Conservation (phyloP, 495 filamentous ascomycete species). For the Neurospora discreta region DNA sequence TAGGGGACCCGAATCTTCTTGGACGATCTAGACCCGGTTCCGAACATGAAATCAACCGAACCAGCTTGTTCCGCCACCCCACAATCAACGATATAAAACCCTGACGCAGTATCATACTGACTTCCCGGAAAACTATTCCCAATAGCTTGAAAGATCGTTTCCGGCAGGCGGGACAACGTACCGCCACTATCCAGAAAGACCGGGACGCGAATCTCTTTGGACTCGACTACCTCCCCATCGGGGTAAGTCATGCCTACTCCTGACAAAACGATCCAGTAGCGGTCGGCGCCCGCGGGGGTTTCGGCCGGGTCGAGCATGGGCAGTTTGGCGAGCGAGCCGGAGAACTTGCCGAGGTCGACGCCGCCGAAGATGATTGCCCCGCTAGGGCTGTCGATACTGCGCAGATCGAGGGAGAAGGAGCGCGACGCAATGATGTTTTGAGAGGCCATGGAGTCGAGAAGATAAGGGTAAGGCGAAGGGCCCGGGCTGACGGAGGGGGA, state of each 20-base stretch:
- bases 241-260: constrained; percentile 17
- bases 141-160: constrained; percentile 16
- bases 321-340: constrained; percentile 42
- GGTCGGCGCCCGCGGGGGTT: constrained; percentile 19
- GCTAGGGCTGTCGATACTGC: constrained; percentile 30
- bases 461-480: constrained; percentile 45
- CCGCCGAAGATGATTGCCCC: constrained; percentile 76
- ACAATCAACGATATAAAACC: constrained; percentile 50
- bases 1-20: constrained; percentile 47
- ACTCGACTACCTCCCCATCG: constrained; percentile 9
- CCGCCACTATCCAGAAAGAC: constrained; percentile 23
- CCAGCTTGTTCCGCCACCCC: constrained; percentile 34
- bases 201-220: constrained; percentile 10
- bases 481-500: constrained; percentile 38
- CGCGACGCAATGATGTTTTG: constrained; percentile 54
- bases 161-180: constrained; percentile 16
- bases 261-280: constrained; percentile 19
- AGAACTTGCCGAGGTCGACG: constrained; percentile 54
- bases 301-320: constrained; percentile 28
- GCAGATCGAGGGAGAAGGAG: constrained; percentile 61
- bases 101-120: constrained; percentile 13
- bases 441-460: constrained; percentile 52
- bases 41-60: constrained; percentile 50
- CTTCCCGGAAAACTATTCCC: constrained; percentile 12
- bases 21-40: constrained; percentile 6